phyloP scores from a whole-genome alignment of 441 rosid species.

The Melastoma candidum region DNA sequence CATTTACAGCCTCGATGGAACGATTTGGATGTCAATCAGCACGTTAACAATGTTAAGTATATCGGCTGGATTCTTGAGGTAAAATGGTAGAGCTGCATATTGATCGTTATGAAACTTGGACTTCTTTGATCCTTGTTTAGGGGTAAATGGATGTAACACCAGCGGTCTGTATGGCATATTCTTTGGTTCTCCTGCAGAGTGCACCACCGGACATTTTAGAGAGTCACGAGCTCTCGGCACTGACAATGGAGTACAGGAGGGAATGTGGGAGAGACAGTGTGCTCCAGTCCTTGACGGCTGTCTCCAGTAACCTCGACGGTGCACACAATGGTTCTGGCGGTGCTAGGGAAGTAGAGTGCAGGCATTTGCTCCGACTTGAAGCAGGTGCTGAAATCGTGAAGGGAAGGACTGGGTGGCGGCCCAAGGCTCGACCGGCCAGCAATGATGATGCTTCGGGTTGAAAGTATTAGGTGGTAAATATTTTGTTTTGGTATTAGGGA shows the following conservation, averaged over 20 bases:
- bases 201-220: slow-evolving; percentile 31
- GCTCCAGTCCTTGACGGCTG: slow-evolving; percentile 38
- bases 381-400: slow-evolving; percentile 43
- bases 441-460: no score
- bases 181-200: slow-evolving; percentile 21
- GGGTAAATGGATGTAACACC: background rate
- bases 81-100: background rate
- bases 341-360: slow-evolving; percentile 26
- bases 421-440: slow-evolving; percentile 15
- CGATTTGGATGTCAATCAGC: slow-evolving; percentile 56
- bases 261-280: slow-evolving; percentile 36
- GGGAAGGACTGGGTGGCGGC: slow-evolving; percentile 40
- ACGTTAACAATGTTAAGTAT: slow-evolving; percentile 48
- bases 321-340: slow-evolving; percentile 5
- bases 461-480: no score
- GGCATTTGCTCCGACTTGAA: slow-evolving; percentile 41
- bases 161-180: background rate
- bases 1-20: slow-evolving; percentile 42
- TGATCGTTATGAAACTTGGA: no score
- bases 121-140: background rate
- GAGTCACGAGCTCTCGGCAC: slow-evolving; percentile 30
- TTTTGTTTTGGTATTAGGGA: no score
- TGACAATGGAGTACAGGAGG: slow-evolving; percentile 40
- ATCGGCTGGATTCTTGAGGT: slow-evolving; percentile 57
- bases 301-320: slow-evolving; percentile 8